Evolutionary conservation across 2,329 filamentous ascomycete species (phyloP).

Genomic region (Xylaria sp.): DNA sequence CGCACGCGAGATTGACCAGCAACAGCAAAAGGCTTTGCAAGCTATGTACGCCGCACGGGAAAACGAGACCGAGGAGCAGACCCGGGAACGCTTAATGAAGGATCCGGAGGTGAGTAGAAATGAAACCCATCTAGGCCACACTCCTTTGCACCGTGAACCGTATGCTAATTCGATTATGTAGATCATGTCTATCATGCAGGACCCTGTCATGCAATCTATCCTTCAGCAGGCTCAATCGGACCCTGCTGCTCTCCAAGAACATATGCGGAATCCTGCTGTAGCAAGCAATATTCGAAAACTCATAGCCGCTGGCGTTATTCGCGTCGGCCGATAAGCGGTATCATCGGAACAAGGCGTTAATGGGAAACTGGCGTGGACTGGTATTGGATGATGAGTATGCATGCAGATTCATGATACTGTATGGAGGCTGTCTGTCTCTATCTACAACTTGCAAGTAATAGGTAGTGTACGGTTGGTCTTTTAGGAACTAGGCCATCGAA

Average conservation of each 20-base stretch:
- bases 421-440: slow-evolving; percentile 2
- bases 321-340: slow-evolving; percentile 60
- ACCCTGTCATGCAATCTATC: slow-evolving; percentile 97
- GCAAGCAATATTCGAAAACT: slow-evolving; percentile 92
- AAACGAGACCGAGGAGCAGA: slow-evolving; percentile 96
- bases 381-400: slow-evolving; percentile 12
- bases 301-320: slow-evolving; percentile 89
- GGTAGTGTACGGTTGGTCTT: slow-evolving; percentile 20
- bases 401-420: slow-evolving; percentile 4
- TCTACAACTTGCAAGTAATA: slow-evolving; percentile 14
- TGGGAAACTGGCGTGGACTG: slow-evolving; percentile 16
- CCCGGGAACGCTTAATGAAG: slow-evolving; percentile 84
- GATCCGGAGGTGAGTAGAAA: slow-evolving; percentile 79
- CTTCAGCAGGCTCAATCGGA: slow-evolving; percentile 95
- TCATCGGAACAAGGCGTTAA: slow-evolving; percentile 24
- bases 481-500: slow-evolving; percentile 8
- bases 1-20: slow-evolving; percentile 87
- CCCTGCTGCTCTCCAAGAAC: slow-evolving; percentile 89
- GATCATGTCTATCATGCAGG: slow-evolving; percentile 91
- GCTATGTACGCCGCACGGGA: slow-evolving; percentile 91
- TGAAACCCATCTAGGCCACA: not conserved
- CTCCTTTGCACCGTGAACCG: not conserved
- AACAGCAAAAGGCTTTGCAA: slow-evolving; percentile 89
- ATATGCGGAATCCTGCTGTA: slow-evolving; percentile 92
- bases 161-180: slow-evolving; percentile 41